Conservation (phyloP, 129 eudicot species). For the Heracleum sosnowskyi region DNA sequence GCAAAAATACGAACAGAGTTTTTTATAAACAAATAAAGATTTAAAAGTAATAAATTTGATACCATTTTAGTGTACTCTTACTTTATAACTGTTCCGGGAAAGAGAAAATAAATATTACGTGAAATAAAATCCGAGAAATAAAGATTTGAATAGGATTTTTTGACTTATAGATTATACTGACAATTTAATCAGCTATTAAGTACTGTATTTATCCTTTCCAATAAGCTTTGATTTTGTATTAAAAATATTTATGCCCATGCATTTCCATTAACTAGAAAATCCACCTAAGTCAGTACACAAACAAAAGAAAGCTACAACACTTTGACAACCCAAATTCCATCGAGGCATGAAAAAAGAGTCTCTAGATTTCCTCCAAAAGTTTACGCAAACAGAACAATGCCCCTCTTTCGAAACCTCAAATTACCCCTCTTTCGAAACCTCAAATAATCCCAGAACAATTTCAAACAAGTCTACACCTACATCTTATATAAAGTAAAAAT, state of each 20-base stretch:
- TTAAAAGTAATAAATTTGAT: no score
- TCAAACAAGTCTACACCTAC: no score
- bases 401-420: neutral
- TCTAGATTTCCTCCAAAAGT: neutral
- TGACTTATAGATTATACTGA: neutral
- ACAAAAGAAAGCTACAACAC: neutral
- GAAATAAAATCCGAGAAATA: neutral
- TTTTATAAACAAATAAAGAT: no score
- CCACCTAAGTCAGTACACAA: neutral
- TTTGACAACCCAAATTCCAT: neutral
- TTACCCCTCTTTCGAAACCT: neutral
- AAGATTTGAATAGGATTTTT: neutral
- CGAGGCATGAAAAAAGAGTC: neutral
- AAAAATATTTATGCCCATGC: neutral
- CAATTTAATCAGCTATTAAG: neutral
- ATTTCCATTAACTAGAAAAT: neutral
- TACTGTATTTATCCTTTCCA: neutral
- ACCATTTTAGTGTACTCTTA: no score
- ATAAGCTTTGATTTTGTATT: neutral
- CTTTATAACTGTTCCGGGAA: neutral
- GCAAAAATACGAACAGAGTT: neutral
- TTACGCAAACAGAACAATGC: neutral
- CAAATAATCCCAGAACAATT: neutral
- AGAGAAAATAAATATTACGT: neutral
- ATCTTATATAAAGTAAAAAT: neutral